These are phyloP conservation scores for Hyaloperonospora brassicae DNA, from an alignment of 352 stramenopile genomes.

Conservation along the genomic window DNA sequence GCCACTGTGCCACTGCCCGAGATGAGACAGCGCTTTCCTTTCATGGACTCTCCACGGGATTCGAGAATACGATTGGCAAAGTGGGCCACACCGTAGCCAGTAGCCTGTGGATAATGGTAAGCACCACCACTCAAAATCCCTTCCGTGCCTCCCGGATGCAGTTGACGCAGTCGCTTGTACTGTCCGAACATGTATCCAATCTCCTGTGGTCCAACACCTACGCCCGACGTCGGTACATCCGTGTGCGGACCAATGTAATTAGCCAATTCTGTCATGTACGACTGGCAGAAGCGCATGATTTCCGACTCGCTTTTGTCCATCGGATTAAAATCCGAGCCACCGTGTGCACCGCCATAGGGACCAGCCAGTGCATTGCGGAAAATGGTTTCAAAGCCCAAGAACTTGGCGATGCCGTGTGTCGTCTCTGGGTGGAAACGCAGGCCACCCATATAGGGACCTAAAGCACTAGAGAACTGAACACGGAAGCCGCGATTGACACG, in stretches of 20 bases:
- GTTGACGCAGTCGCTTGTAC: conserved; percentile 93
- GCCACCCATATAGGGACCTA: conserved; percentile 92
- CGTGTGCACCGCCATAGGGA: conserved; percentile 72
- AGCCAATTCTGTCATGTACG: conserved; percentile 96
- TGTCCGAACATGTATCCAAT: conserved; percentile 97
- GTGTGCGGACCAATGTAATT: conserved; percentile 97
- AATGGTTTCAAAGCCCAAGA: conserved; percentile 91
- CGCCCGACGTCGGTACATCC: conserved; percentile 92
- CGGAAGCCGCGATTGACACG: conserved; percentile 95
- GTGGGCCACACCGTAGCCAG: conserved; percentile 90
- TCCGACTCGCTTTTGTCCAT: conserved; percentile 96
- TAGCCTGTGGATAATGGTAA: conserved; percentile 88
- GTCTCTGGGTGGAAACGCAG: conserved; percentile 92
- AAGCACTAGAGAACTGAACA: conserved; percentile 92
- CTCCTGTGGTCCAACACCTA: conserved; percentile 90
- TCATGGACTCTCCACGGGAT: conserved; percentile 87
- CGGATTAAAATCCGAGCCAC: conserved; percentile 95
- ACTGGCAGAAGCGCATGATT: conserved; percentile 97
- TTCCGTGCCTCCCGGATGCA: conserved; percentile 71
- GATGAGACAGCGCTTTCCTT: conserved; percentile 95
- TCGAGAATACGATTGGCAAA: conserved; percentile 93
- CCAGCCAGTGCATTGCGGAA: conserved; percentile 93
- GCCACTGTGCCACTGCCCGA: conserved; percentile 92
- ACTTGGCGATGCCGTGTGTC: conserved; percentile 84
- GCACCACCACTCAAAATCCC: conserved; percentile 85